phyloP scores from a whole-genome alignment of 192 early-diverging fungal genomes.

The Mortierella hygrophila region DNA sequence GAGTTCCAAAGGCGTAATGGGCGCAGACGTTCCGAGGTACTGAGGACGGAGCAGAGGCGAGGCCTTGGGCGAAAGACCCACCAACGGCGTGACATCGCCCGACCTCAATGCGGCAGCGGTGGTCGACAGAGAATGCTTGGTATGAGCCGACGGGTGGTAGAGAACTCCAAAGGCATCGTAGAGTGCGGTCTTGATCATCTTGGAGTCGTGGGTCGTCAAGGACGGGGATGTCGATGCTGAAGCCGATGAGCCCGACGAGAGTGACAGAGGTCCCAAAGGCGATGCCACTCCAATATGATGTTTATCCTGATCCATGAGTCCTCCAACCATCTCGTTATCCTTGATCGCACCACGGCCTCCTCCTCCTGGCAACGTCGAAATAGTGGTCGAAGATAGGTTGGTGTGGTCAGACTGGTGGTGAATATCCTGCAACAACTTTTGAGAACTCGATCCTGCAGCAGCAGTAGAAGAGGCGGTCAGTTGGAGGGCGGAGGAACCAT shows the following conservation, averaged over 20 bases:
- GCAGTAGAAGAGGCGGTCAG: neutral
- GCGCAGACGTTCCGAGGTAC: conserved; percentile 32
- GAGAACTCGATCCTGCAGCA: neutral
- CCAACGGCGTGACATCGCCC: conserved; percentile 43
- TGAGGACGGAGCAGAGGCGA: conserved; percentile 39
- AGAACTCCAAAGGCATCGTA: conserved; percentile 55
- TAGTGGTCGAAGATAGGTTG: neutral
- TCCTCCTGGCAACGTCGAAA: neutral
- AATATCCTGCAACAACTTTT: conserved; percentile 8
- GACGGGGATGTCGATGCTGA: conserved; percentile 2
- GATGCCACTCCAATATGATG: neutral
- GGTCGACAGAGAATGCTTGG: conserved; percentile 31
- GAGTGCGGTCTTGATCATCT: conserved; percentile 40
- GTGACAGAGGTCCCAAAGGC: neutral
- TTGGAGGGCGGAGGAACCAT: neutral
- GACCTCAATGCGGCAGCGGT: conserved; percentile 33
- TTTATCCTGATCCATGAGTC: neutral
- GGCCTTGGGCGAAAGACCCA: conserved; percentile 40
- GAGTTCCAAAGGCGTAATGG: conserved; percentile 51
- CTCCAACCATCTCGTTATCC: neutral
- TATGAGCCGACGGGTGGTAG: conserved; percentile 47
- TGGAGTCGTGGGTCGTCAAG: conserved; percentile 30
- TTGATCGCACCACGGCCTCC: neutral
- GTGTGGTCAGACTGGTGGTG: neutral
- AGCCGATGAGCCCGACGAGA: neutral